These are phyloP conservation scores for Licmophora abbreviata DNA, from an alignment of 108 stramenopile genomes.

Conservation along the genomic window DNA sequence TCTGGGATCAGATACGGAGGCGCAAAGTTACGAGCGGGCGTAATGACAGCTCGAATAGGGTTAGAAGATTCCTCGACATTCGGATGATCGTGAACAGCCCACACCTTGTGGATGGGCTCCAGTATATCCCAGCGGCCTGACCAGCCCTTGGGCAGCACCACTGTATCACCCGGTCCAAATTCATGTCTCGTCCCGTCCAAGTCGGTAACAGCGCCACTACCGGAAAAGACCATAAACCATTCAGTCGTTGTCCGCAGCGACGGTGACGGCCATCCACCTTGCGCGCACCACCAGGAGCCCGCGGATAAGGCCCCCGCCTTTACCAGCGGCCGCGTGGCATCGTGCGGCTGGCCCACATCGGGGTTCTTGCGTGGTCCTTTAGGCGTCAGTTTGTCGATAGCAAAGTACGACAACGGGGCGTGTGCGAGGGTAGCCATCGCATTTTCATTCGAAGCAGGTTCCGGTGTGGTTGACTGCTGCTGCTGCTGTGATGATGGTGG, in stretches of 20 bases:
- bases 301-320: slow-evolving; percentile 19
- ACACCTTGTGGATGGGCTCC: slow-evolving; percentile 23
- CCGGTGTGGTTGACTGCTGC: too few species aligned
- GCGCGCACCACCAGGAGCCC: slow-evolving; percentile 32
- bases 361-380: slow-evolving; percentile 45
- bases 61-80: slow-evolving; percentile 17
- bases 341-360: slow-evolving; percentile 48
- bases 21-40: slow-evolving; percentile 1
- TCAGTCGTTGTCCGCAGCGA: slow-evolving; percentile 26
- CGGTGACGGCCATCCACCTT: slow-evolving; percentile 36
- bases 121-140: slow-evolving; percentile 28
- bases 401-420: slow-evolving; percentile 28
- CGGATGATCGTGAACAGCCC: neutral
- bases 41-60: slow-evolving; percentile 38
- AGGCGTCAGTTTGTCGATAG: slow-evolving; percentile 22
- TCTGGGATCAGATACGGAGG: neutral
- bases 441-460: neutral
- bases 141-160: slow-evolving; percentile 25
- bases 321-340: slow-evolving; percentile 32
- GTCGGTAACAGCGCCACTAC: slow-evolving; percentile 25
- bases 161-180: slow-evolving; percentile 45
- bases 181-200: slow-evolving; percentile 25
- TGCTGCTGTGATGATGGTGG: too few species aligned
- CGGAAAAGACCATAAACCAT: slow-evolving; percentile 31
- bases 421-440: neutral